Conservation (phyloP, 495 filamentous ascomycete genomes). For the Penicillium dipodomyicola region DNA sequence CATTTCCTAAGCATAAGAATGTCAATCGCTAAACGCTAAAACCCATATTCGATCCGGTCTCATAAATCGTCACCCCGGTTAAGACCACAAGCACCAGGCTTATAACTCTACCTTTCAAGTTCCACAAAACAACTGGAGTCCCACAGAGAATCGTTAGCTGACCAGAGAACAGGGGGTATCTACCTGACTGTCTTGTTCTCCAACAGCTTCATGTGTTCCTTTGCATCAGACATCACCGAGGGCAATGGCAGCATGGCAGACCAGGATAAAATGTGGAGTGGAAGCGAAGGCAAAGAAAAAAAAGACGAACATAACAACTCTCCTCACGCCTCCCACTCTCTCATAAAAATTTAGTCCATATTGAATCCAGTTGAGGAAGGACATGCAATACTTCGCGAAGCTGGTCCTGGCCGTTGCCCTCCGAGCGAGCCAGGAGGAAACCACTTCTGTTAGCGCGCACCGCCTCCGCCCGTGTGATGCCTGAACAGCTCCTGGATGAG, state of each 20-base stretch:
- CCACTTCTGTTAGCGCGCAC: too few relatives aligned
- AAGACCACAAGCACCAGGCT: not conserved
- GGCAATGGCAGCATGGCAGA: conserved; percentile 6
- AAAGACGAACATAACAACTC: too few relatives aligned
- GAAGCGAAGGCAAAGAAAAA: too few relatives aligned
- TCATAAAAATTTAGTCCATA: too few relatives aligned
- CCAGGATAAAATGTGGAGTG: conserved; percentile 1
- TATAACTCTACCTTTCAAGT: not conserved
- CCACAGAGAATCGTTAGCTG: not conserved
- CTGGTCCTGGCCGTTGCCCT: too few relatives aligned
- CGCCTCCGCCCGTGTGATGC: too few relatives aligned
- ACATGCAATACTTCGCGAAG: too few relatives aligned
- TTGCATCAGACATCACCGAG: not conserved
- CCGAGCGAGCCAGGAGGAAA: too few relatives aligned
- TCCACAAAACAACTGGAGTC: not conserved
- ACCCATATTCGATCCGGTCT: not conserved
- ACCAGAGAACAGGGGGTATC: not conserved
- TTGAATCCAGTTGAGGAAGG: too few relatives aligned
- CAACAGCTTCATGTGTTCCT: not conserved
- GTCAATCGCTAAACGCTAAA: not conserved
- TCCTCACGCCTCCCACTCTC: too few relatives aligned
- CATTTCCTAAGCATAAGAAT: not conserved
- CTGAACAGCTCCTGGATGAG: too few relatives aligned
- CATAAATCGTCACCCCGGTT: not conserved
- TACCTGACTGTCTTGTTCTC: not conserved